Evolutionary conservation across 257 asterid genomes (phyloP), one percentile per base, ranked within the genome.

Genomic region (Nicotiana otophora): DNA sequence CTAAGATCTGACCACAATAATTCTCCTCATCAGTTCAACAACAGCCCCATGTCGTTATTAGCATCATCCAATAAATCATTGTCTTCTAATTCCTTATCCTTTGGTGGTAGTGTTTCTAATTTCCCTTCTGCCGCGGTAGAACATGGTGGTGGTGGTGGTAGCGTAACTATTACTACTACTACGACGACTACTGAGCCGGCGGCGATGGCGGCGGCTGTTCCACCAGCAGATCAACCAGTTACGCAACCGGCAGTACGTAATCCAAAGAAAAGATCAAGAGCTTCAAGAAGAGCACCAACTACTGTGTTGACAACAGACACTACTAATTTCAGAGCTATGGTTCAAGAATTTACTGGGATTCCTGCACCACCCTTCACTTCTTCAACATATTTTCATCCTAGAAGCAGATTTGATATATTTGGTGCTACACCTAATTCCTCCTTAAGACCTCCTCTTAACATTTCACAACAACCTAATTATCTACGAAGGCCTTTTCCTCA

Each of bases 221-320:
- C 16, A 61, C 16, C 33, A 23, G 26, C 67, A 28, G 84, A 60
- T 48, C 55, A 26, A 76, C 34, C 78, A n/a, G 20, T 5, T 39
- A 14, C 58, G 1, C 77, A n/a, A 31, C 53, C 30, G 36, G 23
- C 89, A 42, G 51, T 42, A 81, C 65, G 85, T 68, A 93, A 89
- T 85, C 87, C 96, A 7, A 91, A 87, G 90, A 95, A 95, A 87
- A 87, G 98, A 75, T 87, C 98, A 0, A 87, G 98, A 82, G 98
- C 98, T 1, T 93, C 98, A 10, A 83, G 98, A 82, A 97, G 98
- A n/a, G 97, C 97, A 1, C 98, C 98, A 15, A 95, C 98, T 1
- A 93, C 98, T 10, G 97, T 95, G 16, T 85, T 95, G 67, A 93
- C 96, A 5, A 95, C 98, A 0, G 96, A 95, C 77, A 89, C 97